Evolutionary conservation across 768 basidiomycete species (phyloP), one percentile per base, ranked within the genome.

Genomic region (Cantharellus anzutake): DNA sequence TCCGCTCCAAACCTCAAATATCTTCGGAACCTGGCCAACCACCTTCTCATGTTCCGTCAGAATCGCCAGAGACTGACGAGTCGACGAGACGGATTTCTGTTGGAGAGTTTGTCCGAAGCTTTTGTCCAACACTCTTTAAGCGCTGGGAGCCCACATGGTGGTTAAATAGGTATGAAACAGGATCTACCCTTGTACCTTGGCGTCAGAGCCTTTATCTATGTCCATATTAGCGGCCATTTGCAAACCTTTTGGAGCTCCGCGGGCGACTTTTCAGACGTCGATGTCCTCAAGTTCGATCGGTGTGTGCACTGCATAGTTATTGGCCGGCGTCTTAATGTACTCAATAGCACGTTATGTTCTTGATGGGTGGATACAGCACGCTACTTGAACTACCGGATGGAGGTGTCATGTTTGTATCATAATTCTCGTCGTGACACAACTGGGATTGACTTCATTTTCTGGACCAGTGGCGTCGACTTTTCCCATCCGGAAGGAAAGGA

Each of bases 341-440:
- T 55, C 11, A 11, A 37, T 55, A 11, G 11, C 7, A 7, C 7
- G 41, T 4, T 35, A 37, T 11, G 7, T 37, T 11, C 35, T 55
- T 11, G 52, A 48, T 29, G 20, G 20, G 11, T 48, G 14, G 52
- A 14, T 55, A 11, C 7, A 70, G 72, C 69, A 68, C 71, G 41
- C 65, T 71, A 37, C 63, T 76, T 2, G 62, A 71, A 2, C 62
- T 72, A 0, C 71, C 71, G 0, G 74, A 75, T 61, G 72, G 73
- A 5, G 75, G 75, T 0, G 72, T 71, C 0, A 63, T 76, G 61
- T 41, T 55, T 48, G 56, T 55, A 4, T 29, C 7, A 59, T 58
- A 35, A 29, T 59, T 4, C 41, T 44, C 35, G 38, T 53, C 39
- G 3, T 29, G 29, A 41, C 57, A 59, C 51, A 41, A n/a, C 57